A percentile compares a stretch with the other conserved stretches of the same genome.
Conservation (phyloP, 2,329 filamentous ascomycete genomes). For the Fusarium bactridioides region DNA sequence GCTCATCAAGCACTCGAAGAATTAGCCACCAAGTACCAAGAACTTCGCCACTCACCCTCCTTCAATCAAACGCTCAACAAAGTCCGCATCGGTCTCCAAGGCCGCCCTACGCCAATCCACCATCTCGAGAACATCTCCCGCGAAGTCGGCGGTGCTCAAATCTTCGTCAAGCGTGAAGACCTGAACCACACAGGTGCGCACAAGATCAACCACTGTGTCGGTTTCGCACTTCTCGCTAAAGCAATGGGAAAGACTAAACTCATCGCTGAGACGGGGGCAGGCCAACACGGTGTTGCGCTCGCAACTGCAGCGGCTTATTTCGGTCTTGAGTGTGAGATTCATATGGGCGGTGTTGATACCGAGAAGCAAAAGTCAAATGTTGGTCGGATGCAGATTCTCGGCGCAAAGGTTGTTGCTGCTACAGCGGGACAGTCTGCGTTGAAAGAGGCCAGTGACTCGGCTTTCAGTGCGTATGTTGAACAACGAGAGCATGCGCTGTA, state of each 20-base stretch:
- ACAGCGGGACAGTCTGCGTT: constrained; percentile 2
- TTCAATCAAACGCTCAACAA: background rate
- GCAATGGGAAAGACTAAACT: constrained; percentile 4
- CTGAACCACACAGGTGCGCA: constrained; percentile 2
- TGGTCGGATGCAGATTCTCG: constrained; percentile 1
- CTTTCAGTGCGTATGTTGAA: background rate
- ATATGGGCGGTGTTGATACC: background rate
- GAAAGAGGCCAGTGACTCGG: constrained; percentile 8
- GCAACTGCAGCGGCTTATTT: constrained; percentile 6
- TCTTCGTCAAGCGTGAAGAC: constrained; percentile 3
- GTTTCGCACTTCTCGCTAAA: constrained; percentile 9
- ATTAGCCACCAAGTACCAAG: background rate
- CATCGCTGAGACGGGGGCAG: constrained; percentile 5
- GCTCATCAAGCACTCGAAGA: background rate
- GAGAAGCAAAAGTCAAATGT: constrained; percentile 13
- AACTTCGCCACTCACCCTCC: background rate
- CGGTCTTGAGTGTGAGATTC: background rate
- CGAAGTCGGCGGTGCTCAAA: background rate
- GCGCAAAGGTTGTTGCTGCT: background rate
- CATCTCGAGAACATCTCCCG: background rate
- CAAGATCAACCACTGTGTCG: constrained; percentile 12
- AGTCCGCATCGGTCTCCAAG: background rate
- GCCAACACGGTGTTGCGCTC: constrained; percentile 9
- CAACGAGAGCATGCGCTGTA: background rate
- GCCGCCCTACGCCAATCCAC: constrained; percentile 2